phyloP scores from a whole-genome alignment of 495 filamentous ascomycete species.

The Trichoderma gamsii region DNA sequence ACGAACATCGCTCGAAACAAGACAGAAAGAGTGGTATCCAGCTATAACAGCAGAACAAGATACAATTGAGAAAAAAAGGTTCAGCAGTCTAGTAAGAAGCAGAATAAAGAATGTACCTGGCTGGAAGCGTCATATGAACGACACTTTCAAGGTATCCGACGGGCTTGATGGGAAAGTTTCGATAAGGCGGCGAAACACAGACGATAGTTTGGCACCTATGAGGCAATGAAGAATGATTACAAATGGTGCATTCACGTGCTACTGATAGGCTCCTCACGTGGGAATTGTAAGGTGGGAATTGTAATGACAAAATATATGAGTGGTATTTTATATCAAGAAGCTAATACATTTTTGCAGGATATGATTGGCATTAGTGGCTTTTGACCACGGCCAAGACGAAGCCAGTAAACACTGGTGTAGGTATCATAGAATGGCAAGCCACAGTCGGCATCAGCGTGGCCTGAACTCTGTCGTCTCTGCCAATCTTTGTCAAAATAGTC shows the following conservation, averaged over 20 bases:
- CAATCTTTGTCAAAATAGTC: conserved; percentile 37
- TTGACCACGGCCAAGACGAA: neutral
- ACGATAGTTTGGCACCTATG: neutral
- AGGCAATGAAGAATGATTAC: neutral
- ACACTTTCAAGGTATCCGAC: neutral
- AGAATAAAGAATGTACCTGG: neutral
- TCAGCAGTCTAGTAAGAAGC: neutral
- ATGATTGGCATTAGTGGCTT: neutral
- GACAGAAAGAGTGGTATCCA: neutral
- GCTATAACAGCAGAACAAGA: neutral
- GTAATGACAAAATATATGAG: too few species aligned
- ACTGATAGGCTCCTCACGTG: too few species aligned
- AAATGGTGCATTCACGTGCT: neutral
- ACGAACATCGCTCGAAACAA: neutral
- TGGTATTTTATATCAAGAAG: too few species aligned
- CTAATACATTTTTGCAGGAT: neutral
- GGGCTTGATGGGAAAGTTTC: neutral
- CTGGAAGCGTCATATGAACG: neutral
- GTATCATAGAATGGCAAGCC: neutral
- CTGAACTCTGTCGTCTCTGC: conserved; percentile 36
- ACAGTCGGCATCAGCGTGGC: conserved; percentile 43
- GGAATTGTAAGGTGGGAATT: too few species aligned
- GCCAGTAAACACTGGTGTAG: neutral
- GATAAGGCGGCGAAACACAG: neutral
- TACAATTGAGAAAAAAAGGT: neutral